phyloP scores from a whole-genome alignment of 805 yeast species.

The Phaffomyces antillensis region DNA sequence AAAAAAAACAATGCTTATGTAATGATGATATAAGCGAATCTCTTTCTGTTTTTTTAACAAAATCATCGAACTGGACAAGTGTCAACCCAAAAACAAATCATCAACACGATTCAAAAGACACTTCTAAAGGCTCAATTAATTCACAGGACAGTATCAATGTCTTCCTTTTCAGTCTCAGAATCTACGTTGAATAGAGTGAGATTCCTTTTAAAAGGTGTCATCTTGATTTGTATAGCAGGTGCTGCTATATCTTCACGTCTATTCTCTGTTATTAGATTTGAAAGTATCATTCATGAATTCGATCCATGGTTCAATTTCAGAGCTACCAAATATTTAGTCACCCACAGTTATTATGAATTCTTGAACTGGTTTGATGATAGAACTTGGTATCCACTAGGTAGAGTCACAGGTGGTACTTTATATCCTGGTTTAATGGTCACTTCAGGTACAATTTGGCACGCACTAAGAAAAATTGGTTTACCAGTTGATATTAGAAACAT shows the following conservation, averaged over 20 bases:
- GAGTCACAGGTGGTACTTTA: slow-evolving; percentile 98
- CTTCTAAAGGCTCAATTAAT: too few species aligned
- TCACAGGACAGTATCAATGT: background rate
- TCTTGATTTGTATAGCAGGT: slow-evolving; percentile 72
- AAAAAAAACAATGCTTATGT: background rate
- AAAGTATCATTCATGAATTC: slow-evolving; percentile 94
- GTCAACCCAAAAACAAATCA: background rate
- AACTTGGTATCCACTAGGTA: slow-evolving; percentile 98
- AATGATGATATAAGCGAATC: background rate
- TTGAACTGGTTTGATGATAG: slow-evolving; percentile 98
- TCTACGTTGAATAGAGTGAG: slow-evolving; percentile 17
- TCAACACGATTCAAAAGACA: too few species aligned
- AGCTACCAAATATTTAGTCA: slow-evolving; percentile 88
- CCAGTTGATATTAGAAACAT: slow-evolving; percentile 94
- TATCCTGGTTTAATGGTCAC: slow-evolving; percentile 99
- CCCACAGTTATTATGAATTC: slow-evolving; percentile 80
- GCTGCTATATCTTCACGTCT: slow-evolving; percentile 90
- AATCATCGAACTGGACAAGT: background rate
- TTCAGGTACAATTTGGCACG: slow-evolving; percentile 81
- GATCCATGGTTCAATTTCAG: slow-evolving; percentile 96
- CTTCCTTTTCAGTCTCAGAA: slow-evolving; percentile 6
- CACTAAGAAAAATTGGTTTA: slow-evolving; percentile 54
- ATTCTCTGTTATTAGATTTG: slow-evolving; percentile 94
- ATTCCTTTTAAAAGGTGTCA: slow-evolving; percentile 45
- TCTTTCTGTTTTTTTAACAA: background rate